A percentile compares a stretch with the other conserved stretches of the same genome.
phyloP scores from a whole-genome alignment of 345 rosid genomes.

The Brassica nigra region DNA sequence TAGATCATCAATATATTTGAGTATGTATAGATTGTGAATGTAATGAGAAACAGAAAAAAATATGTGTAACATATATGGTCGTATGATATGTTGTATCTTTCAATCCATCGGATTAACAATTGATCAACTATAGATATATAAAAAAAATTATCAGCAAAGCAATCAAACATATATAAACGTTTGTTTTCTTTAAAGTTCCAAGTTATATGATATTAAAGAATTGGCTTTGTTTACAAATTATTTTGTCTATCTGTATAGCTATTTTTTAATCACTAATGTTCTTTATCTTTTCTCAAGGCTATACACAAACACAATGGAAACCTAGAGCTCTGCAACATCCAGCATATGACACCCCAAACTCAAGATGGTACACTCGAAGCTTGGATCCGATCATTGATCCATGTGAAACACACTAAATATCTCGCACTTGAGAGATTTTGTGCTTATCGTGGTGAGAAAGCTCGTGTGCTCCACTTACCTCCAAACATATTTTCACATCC shows the following conservation, averaged over 20 bases:
- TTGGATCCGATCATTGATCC: conserved; percentile 13
- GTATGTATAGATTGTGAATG: not conserved
- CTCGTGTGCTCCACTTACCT: not conserved
- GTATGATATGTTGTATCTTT: not conserved
- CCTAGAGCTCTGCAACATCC: not conserved
- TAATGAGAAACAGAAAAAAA: not conserved
- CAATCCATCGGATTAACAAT: not conserved
- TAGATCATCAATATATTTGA: not conserved
- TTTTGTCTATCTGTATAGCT: not conserved
- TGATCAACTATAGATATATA: not conserved
- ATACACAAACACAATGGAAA: conserved; percentile 1
- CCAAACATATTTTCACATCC: conserved; percentile 11
- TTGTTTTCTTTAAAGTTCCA: not conserved
- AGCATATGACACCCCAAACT: not conserved
- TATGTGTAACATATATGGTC: not conserved
- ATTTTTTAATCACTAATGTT: not conserved
- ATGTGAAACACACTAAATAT: not conserved
- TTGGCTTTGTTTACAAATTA: not conserved
- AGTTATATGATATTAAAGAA: not conserved
- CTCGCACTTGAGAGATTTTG: not conserved
- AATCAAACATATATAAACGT: not conserved
- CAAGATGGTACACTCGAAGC: not conserved
- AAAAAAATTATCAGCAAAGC: no score
- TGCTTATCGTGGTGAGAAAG: not conserved
- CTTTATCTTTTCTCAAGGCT: conserved; percentile 3